Percentiles rank a stretch among this genome's conserved stretches.
Evolutionary conservation across 2,329 filamentous ascomycete species (phyloP).

Genomic region (Aspergillus neotritici): DNA sequence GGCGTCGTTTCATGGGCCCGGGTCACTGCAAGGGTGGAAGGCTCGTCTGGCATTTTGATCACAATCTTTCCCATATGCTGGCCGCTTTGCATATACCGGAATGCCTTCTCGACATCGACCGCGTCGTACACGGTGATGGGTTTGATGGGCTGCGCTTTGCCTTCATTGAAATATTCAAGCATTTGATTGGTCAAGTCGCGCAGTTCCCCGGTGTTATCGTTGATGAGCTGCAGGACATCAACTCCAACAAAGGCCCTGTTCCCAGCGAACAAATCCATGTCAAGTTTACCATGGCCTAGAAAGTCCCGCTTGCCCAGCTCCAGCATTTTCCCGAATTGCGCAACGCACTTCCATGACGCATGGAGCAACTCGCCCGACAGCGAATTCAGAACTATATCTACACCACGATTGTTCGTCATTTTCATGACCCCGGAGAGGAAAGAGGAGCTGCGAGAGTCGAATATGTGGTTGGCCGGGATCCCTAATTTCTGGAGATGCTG

Average conservation of each 20-base stretch:
- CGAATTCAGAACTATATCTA: constrained; percentile 26
- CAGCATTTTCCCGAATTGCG: constrained; percentile 24
- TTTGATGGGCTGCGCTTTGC: constrained; percentile 12
- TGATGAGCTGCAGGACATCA: constrained; percentile 17
- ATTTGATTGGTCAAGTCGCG: constrained; percentile 8
- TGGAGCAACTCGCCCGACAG: constrained; percentile 23
- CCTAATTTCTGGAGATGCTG: constrained; percentile 18
- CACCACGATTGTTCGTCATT: constrained; percentile 16
- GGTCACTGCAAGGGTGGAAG: not conserved
- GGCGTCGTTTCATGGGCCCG: constrained; percentile 1
- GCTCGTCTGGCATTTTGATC: constrained; percentile 7
- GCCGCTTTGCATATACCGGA: constrained; percentile 41
- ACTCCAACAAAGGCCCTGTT: constrained; percentile 21
- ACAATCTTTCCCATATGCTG: constrained; percentile 45
- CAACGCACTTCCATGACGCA: constrained; percentile 28
- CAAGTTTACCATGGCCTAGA: constrained; percentile 15
- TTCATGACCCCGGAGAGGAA: constrained; percentile 15
- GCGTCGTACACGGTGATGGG: constrained; percentile 20
- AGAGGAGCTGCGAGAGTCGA: constrained; percentile 16
- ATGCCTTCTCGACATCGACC: constrained; percentile 32
- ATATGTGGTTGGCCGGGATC: constrained; percentile 17
- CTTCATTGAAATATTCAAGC: constrained; percentile 1
- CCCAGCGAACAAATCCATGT: constrained; percentile 17
- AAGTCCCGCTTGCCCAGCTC: constrained; percentile 27
- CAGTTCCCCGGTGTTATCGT: constrained; percentile 3